Evolutionary conservation across 179 eudicot genomes (phyloP).

Genomic region (Carnegiea gigantea): DNA sequence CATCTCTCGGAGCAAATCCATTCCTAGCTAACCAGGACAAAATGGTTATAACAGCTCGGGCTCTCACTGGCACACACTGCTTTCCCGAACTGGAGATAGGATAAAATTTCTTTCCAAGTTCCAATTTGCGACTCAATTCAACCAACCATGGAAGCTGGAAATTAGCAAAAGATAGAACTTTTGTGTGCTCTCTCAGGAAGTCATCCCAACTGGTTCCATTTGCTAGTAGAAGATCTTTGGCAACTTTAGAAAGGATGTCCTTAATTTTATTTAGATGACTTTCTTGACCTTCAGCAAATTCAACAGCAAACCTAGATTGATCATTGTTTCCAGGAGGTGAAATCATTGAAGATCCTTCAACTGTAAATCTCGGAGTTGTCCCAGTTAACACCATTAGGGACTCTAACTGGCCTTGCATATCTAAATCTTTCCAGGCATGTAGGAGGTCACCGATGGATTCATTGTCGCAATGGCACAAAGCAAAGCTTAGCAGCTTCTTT

Average conservation of each 20-base stretch:
- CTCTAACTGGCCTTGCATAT: constrained; percentile 77
- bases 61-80: constrained; percentile 49
- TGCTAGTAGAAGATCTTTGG: constrained; percentile 56
- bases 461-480: constrained; percentile 96
- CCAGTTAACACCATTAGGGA: constrained; percentile 56
- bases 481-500: constrained; percentile 86
- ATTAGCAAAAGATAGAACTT: constrained; percentile 67
- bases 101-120: constrained; percentile 48
- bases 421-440: constrained; percentile 92
- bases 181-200: constrained; percentile 59
- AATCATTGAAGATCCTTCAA: constrained; percentile 34
- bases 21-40: constrained; percentile 88
- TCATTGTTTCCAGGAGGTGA: constrained; percentile 31
- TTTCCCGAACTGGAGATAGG: constrained; percentile 41
- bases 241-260: constrained; percentile 52
- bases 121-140: constrained; percentile 55
- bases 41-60: constrained; percentile 63
- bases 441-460: constrained; percentile 93
- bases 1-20: constrained; percentile 86
- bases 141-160: constrained; percentile 91
- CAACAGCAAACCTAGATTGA: constrained; percentile 42
- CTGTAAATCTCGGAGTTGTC: constrained; percentile 49
- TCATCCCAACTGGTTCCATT: constrained; percentile 62
- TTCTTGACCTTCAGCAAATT: constrained; percentile 42
- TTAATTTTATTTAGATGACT: constrained; percentile 42